phyloP scores from a whole-genome alignment of 768 basidiomycete genomes.

The Hypholoma sublateritium region DNA sequence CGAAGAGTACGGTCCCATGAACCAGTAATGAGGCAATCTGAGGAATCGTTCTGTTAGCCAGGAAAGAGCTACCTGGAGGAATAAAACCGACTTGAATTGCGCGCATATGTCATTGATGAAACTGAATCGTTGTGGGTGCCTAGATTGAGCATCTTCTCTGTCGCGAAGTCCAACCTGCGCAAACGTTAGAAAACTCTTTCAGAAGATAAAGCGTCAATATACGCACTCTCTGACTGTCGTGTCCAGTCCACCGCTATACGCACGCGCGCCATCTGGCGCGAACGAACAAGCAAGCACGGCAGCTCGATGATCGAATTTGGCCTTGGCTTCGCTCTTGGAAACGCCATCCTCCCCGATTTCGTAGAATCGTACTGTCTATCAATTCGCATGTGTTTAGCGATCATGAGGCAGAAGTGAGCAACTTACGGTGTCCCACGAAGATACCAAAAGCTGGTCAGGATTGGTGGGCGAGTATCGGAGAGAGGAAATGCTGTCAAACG shows the following conservation, averaged over 20 bases:
- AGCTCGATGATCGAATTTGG: constrained; percentile 87
- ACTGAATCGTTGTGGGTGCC: constrained; percentile 84
- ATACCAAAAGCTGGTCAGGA: constrained; percentile 77
- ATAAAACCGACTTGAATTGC: constrained; percentile 56
- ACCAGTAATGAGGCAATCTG: constrained; percentile 78
- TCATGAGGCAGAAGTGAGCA: constrained; percentile 7
- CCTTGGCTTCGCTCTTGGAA: constrained; percentile 62
- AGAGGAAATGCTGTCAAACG: constrained; percentile 83
- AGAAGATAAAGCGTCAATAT: neutral
- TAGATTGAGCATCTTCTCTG: constrained; percentile 69
- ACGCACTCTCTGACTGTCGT: constrained; percentile 80
- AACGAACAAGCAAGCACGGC: constrained; percentile 87
- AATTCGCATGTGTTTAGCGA: neutral
- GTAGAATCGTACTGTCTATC: constrained; percentile 39
- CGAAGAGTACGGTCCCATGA: constrained; percentile 92
- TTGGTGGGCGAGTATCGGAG: constrained; percentile 80
- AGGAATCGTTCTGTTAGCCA: neutral
- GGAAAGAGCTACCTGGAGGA: neutral
- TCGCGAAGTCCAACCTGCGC: constrained; percentile 71
- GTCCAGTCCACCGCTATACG: constrained; percentile 86
- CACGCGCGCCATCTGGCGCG: constrained; percentile 57
- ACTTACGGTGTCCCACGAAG: constrained; percentile 83
- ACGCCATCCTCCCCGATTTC: constrained; percentile 65
- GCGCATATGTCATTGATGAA: constrained; percentile 71
- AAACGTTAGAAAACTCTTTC: neutral